Evolutionary conservation across 352 stramenopile species (phyloP).

Genomic region (Phytophthora sojae): DNA sequence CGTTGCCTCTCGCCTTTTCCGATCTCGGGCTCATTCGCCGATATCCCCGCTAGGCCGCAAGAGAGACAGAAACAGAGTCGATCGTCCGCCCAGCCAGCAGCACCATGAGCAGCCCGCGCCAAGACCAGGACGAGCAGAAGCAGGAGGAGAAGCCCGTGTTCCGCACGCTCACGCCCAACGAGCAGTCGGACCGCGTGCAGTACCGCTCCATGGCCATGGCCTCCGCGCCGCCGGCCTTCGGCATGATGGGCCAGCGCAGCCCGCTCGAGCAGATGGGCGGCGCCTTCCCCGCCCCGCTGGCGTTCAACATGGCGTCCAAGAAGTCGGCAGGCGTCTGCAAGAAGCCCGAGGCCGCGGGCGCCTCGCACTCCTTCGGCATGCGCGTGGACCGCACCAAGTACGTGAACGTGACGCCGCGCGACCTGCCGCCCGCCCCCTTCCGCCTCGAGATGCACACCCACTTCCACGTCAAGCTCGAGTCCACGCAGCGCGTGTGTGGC

Average conservation of each 20-base stretch:
- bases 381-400: conserved; percentile 84
- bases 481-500: conserved; percentile 78
- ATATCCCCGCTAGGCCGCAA: conserved; percentile 27
- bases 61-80: conserved; percentile 7
- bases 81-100: not conserved
- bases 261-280: conserved; percentile 39
- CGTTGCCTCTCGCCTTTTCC: conserved; percentile 15
- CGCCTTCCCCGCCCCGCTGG: conserved; percentile 53
- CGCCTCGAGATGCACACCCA: conserved; percentile 89
- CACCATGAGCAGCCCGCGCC: conserved; percentile 39
- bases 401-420: conserved; percentile 64
- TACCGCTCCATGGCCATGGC: conserved; percentile 72
- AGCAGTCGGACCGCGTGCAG: conserved; percentile 52
- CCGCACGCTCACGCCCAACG: conserved; percentile 48
- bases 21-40: conserved; percentile 35
- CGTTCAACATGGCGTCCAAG: conserved; percentile 49
- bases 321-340: conserved; percentile 35
- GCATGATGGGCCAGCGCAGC: conserved; percentile 40
- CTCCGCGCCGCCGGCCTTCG: conserved; percentile 49
- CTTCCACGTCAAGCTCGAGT: conserved; percentile 86
- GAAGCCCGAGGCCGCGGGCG: conserved; percentile 34
- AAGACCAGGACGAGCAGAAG: conserved; percentile 43
- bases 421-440: conserved; percentile 81
- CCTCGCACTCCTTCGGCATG: conserved; percentile 56
- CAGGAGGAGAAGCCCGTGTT: conserved; percentile 84